Evolutionary conservation across 805 yeast species (phyloP), one percentile per base, ranked within the genome.

Genomic region (Cyberlindnera xishuangbannaensis): DNA sequence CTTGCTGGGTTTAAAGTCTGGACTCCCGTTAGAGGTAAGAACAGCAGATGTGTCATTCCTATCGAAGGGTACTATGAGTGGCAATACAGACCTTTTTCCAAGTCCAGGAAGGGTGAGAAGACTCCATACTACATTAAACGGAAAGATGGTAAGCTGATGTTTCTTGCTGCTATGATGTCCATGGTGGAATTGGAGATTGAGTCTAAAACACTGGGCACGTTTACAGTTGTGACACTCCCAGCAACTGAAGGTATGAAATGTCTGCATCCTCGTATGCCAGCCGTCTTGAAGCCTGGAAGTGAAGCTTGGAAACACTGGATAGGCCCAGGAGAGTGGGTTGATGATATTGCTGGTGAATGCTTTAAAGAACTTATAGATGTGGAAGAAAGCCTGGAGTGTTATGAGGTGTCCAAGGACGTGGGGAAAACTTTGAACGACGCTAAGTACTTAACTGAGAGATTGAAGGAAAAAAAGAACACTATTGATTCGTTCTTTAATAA

Each of bases 61-160:
- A 69, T 83, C 25, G 71, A 73, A 47, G 96, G 96, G 0, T 88
- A 88, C 55, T 88, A 73, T 50, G 97, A 88, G 56, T 88, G 97
- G 96, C 43, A 40, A 12, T 45, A 47, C 16, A 43, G 48, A 13
- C 40, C 51, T 2, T 37, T 35, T 13, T 51, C 50, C 9, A 60
- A 51, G 33, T 57, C 52, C 18, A 41, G 47, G 19, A 60, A 55
- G 27, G 49, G 48, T 4, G 62, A 61, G 8, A 80, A 76, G 49
- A 53, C 55, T 0, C 96, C 96, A 0, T 74, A 79, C 51, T 88
- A 62, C 48, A 66, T 87, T 13, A 71, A 66, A 21, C 64, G 81
- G 20, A 67, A 64, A 26, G 73, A 70, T 36, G 56, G 59, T 0
- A 60, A 71, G 7, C 44, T 87, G 26, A 58, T 82, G 56, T 83